Percentiles rank a stretch among this genome's conserved stretches.
phyloP scores from a whole-genome alignment of 2,329 filamentous ascomycete species.

The Xenosphaeropsis pyriputrescens region DNA sequence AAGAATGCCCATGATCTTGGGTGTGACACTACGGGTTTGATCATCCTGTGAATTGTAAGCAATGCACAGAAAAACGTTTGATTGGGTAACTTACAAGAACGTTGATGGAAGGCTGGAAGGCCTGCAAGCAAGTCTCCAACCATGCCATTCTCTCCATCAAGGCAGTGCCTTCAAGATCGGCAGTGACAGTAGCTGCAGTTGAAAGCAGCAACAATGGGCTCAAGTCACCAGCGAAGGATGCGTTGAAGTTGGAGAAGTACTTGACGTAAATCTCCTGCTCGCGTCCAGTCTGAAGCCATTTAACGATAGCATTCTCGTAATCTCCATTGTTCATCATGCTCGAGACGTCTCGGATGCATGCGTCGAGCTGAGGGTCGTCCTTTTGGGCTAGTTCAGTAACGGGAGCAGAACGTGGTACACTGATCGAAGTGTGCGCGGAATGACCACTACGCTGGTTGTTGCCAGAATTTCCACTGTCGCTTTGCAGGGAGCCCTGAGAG shows the following conservation, averaged over 20 bases:
- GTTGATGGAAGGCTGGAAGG: conserved; percentile 24
- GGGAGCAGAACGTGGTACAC: not conserved
- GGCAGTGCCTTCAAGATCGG: conserved; percentile 35
- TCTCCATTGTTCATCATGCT: conserved; percentile 44
- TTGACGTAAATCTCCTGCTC: conserved; percentile 48
- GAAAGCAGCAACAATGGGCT: conserved; percentile 48
- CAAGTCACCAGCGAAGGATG: conserved; percentile 37
- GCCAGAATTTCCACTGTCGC: conserved; percentile 1
- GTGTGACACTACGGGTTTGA: conserved; percentile 37
- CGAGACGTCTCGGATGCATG: conserved; percentile 43
- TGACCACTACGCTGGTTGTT: not conserved
- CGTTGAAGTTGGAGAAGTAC: conserved; percentile 34
- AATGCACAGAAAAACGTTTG: not conserved
- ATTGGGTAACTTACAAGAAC: conserved; percentile 16
- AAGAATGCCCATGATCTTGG: conserved; percentile 39
- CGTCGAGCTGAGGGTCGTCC: conserved; percentile 39
- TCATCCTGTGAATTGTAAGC: conserved; percentile 28
- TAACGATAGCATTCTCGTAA: conserved; percentile 47
- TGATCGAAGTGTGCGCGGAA: not conserved
- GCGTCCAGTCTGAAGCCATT: conserved; percentile 50
- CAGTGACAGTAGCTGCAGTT: conserved; percentile 47
- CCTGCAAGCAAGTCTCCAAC: conserved; percentile 43
- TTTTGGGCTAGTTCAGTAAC: conserved; percentile 18
- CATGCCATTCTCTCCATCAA: conserved; percentile 42
- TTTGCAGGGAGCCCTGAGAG: not conserved